phyloP scores from a whole-genome alignment of 768 basidiomycete species.

The Termitomyces sp. region DNA sequence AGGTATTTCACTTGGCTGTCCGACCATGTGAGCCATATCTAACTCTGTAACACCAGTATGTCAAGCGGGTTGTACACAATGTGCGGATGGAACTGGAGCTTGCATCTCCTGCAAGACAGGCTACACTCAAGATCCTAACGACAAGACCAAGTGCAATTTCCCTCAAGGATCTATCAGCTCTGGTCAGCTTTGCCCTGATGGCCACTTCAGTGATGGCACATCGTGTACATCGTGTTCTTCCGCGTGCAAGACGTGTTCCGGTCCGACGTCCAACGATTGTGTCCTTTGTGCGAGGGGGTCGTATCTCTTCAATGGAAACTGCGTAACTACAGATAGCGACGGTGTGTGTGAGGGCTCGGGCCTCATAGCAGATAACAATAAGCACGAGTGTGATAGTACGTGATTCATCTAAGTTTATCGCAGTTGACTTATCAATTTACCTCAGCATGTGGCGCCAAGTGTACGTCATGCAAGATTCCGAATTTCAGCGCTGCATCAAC shows the following conservation, averaged over 20 bases:
- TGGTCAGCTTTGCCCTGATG: slow-evolving; percentile 57
- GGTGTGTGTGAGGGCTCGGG: slow-evolving; percentile 72
- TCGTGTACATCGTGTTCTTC: slow-evolving; percentile 56
- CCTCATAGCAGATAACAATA: slow-evolving; percentile 75
- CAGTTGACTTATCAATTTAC: slow-evolving; percentile 2
- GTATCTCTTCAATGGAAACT: slow-evolving; percentile 61
- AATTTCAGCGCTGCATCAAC: slow-evolving; percentile 64
- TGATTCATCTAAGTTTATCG: slow-evolving; percentile 8
- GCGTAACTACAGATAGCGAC: slow-evolving; percentile 56
- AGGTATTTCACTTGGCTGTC: slow-evolving; percentile 33
- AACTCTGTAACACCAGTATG: slow-evolving; percentile 44
- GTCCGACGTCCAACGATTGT: slow-evolving; percentile 64
- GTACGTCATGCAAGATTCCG: slow-evolving; percentile 68
- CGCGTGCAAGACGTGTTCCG: slow-evolving; percentile 66
- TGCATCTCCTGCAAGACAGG: slow-evolving; percentile 71
- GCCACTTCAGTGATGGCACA: slow-evolving; percentile 52
- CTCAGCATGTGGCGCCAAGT: slow-evolving; percentile 77
- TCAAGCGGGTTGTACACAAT: slow-evolving; percentile 63
- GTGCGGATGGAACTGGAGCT: slow-evolving; percentile 59
- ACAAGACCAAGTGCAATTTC: slow-evolving; percentile 61
- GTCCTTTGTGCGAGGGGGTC: slow-evolving; percentile 57
- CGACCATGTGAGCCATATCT: background rate
- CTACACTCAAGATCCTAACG: slow-evolving; percentile 61
- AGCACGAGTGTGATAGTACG: slow-evolving; percentile 81
- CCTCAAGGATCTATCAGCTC: slow-evolving; percentile 40